Evolutionary conservation across 495 filamentous ascomycete species (phyloP).

Genomic region (Penicillium canescens): DNA sequence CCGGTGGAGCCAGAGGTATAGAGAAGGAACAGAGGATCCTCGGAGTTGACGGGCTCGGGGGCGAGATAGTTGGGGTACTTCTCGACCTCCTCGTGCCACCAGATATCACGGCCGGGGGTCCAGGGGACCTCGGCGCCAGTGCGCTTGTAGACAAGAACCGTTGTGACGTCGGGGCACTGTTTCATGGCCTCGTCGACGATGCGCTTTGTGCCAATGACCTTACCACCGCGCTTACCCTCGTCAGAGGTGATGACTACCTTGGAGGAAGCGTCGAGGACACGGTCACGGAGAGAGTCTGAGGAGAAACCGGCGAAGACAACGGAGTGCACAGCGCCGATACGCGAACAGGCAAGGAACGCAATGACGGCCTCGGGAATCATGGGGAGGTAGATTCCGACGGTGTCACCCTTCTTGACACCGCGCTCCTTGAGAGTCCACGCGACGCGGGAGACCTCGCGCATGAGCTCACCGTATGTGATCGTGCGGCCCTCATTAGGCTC

Average conservation of each 20-base stretch:
- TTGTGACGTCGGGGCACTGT: constrained; percentile 88
- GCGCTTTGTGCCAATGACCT: constrained; percentile 97
- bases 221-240: constrained; percentile 96
- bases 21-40: constrained; percentile 95
- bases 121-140: constrained; percentile 91
- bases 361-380: constrained; percentile 98
- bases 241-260: constrained; percentile 95
- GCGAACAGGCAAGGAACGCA: constrained; percentile 84
- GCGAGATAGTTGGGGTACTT: constrained; percentile 91
- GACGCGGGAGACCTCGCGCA: constrained; percentile 85
- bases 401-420: constrained; percentile 97
- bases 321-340: constrained; percentile 96
- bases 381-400: constrained; percentile 94
- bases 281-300: constrained; percentile 92
- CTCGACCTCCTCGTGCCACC: constrained; percentile 98
- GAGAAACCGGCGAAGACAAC: constrained; percentile 99
- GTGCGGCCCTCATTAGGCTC: constrained; percentile 84
- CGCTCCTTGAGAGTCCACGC: constrained; percentile 87
- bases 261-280: constrained; percentile 85
- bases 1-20: constrained; percentile 98
- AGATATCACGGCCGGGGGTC: constrained; percentile 85
- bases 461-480: constrained; percentile 91
- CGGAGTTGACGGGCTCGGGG: constrained; percentile 83
- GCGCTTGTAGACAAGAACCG: constrained; percentile 90
- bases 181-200: constrained; percentile 98